phyloP scores from a whole-genome alignment of 306 rosid genomes.

The Prunus davidiana region DNA sequence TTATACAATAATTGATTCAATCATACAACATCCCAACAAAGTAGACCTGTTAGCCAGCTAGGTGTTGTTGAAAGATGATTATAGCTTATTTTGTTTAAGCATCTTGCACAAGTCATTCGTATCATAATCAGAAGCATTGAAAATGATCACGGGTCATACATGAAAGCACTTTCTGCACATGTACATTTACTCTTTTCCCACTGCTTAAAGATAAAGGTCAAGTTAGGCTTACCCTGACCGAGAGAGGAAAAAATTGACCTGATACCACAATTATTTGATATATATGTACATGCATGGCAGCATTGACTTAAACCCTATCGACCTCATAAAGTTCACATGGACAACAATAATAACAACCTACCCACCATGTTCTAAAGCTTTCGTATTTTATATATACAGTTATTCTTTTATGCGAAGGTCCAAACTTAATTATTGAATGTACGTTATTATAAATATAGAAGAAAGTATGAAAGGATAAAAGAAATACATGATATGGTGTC shows the following conservation, averaged over 20 bases:
- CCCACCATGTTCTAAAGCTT: neutral
- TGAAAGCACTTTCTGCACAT: conserved; percentile 6
- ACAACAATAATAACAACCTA: neutral
- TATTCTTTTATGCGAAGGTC: no score
- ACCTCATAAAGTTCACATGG: neutral
- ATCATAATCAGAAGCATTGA: neutral
- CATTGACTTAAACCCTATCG: neutral
- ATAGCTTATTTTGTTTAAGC: neutral
- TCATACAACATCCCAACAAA: neutral
- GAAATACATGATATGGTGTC: no score
- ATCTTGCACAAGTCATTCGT: neutral
- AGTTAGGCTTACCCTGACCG: conserved; percentile 28
- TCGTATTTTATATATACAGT: neutral
- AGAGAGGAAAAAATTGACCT: neutral
- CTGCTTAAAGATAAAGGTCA: conserved; percentile 22
- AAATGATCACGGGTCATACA: neutral
- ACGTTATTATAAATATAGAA: no score
- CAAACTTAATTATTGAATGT: no score
- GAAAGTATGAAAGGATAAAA: no score
- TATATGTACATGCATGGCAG: neutral
- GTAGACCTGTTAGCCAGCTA: neutral
- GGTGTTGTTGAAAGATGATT: neutral
- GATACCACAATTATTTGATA: neutral
- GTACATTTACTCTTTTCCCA: conserved; percentile 14
- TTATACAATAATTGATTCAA: neutral